Evolutionary conservation across 1,284 basidiomycete species (phyloP).

Genomic region (Rhodotorula sp.): DNA sequence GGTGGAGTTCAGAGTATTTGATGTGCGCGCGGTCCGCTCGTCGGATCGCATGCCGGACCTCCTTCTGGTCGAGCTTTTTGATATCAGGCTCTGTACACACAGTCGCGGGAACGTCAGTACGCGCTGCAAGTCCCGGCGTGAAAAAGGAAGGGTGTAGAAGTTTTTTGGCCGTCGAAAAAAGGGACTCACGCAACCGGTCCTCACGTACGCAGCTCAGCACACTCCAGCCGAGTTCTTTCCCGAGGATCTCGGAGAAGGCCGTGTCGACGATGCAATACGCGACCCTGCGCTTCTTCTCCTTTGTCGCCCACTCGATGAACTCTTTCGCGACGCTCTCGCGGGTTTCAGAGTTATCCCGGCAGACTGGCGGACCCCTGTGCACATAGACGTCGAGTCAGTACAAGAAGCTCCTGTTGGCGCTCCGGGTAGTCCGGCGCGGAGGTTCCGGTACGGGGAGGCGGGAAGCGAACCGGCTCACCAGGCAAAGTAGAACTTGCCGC

Average conservation of each 20-base stretch:
- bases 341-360: conserved; percentile 13
- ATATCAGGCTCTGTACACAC: conserved; percentile 27
- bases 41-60: conserved; percentile 31
- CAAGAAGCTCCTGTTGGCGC: too few species aligned
- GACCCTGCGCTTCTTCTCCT: conserved; percentile 25
- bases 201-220: conserved; percentile 32
- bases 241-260: conserved; percentile 28
- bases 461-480: conserved; percentile 13
- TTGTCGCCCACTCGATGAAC: conserved; percentile 22
- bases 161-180: background rate
- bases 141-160: background rate
- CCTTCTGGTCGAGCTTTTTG: conserved; percentile 34
- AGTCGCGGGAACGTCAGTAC: background rate
- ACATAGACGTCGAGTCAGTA: too few species aligned
- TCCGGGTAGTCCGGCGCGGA: too few species aligned
- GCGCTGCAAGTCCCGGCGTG: background rate
- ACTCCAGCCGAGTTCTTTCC: conserved; percentile 27
- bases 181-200: conserved; percentile 20
- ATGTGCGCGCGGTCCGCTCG: conserved; percentile 24
- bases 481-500: conserved; percentile 30
- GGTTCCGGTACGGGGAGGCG: too few species aligned
- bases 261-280: conserved; percentile 31
- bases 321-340: conserved; percentile 23
- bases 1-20: conserved; percentile 29
- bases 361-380: conserved; percentile 28